phyloP scores from a whole-genome alignment of 2,329 filamentous ascomycete genomes.

The Aspergillus aculeatinus region DNA sequence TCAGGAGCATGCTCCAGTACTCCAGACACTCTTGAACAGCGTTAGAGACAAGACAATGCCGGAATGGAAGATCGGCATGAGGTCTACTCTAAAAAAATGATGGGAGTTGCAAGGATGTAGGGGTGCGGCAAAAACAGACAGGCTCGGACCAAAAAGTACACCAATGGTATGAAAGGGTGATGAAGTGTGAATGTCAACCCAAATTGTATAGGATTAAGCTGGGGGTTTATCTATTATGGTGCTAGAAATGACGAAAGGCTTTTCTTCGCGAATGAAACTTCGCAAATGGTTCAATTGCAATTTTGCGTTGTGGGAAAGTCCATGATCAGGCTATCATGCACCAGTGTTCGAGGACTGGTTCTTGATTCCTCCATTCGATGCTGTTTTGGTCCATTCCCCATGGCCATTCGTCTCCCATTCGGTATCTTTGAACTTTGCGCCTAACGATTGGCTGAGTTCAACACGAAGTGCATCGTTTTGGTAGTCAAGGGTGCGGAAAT shows the following conservation, averaged over 20 bases:
- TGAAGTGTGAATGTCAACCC: too few relatives aligned
- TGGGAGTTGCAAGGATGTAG: too few relatives aligned
- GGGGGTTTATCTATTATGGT: too few relatives aligned
- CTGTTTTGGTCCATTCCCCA: conserved; percentile 29
- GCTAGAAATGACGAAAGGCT: too few relatives aligned
- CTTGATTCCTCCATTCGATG: not conserved
- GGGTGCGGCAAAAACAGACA: too few relatives aligned
- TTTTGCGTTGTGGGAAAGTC: too few relatives aligned
- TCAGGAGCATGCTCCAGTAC: not conserved
- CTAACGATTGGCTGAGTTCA: conserved; percentile 28
- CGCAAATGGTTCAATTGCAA: not conserved
- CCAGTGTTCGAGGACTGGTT: not conserved
- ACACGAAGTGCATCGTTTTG: conserved; percentile 30
- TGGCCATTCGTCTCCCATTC: conserved; percentile 33
- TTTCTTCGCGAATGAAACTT: too few relatives aligned
- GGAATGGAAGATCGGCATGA: too few relatives aligned
- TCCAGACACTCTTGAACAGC: not conserved
- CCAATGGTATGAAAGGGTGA: too few relatives aligned
- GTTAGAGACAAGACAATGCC: not conserved
- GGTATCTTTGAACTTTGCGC: conserved; percentile 21
- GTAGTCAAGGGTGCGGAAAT: conserved; percentile 34
- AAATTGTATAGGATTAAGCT: too few relatives aligned
- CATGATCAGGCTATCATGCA: not conserved
- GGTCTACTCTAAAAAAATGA: too few relatives aligned
- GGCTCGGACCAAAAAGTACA: too few relatives aligned